Evolutionary conservation across 768 basidiomycete genomes (phyloP).

Genomic region (Dioszegia aurantiaca): DNA sequence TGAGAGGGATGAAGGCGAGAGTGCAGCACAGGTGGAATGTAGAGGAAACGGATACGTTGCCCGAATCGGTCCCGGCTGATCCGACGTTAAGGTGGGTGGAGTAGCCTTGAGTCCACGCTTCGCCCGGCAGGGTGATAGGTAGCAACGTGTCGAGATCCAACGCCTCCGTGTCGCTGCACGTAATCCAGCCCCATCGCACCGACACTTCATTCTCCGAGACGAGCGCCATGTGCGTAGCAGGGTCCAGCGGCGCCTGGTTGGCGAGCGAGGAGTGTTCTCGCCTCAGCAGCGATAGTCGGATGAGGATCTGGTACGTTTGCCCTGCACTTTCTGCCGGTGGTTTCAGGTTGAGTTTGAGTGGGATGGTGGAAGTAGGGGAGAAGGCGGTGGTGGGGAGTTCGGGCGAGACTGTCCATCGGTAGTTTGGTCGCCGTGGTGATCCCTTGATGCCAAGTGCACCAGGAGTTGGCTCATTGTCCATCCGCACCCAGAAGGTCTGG

Average conservation of each 20-base stretch:
- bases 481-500: conserved; percentile 32
- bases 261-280: conserved; percentile 32
- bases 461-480: not conserved
- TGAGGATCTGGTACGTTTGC: conserved; percentile 25
- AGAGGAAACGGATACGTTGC: conserved; percentile 33
- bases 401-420: conserved; percentile 38
- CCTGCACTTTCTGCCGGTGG: conserved; percentile 21
- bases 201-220: conserved; percentile 35
- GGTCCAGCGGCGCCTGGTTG: conserved; percentile 15
- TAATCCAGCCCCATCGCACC: conserved; percentile 30
- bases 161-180: conserved; percentile 11
- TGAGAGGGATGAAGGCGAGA: conserved; percentile 32
- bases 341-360: conserved; percentile 30
- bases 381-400: conserved; percentile 41
- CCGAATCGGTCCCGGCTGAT: conserved; percentile 11
- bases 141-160: conserved; percentile 23
- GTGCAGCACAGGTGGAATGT: conserved; percentile 40
- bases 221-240: conserved; percentile 25
- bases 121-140: conserved; percentile 16
- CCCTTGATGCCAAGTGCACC: conserved; percentile 14
- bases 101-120: conserved; percentile 37
- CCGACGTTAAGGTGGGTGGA: conserved; percentile 40
- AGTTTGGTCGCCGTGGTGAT: conserved; percentile 7
- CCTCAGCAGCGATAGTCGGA: conserved; percentile 33
- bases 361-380: conserved; percentile 42